A percentile compares a stretch with the other conserved stretches of the same genome.
Evolutionary conservation across 2,329 filamentous ascomycete species (phyloP).

Genomic region (Exophiala aquamarina): DNA sequence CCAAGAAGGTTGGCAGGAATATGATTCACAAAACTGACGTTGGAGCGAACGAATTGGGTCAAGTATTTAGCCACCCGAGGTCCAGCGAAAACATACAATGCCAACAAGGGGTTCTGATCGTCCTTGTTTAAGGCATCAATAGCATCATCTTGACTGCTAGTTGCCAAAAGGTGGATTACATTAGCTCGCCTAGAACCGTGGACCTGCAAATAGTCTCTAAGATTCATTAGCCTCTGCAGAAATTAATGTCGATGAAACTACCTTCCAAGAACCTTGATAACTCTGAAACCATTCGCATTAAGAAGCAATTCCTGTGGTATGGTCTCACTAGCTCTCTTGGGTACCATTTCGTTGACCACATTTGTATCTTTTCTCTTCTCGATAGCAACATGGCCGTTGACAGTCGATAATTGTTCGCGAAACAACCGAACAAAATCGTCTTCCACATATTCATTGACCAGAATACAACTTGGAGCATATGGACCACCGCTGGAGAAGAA

Average conservation of each 20-base stretch:
- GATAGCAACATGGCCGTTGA: neutral
- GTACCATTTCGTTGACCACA: neutral
- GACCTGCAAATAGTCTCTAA: neutral
- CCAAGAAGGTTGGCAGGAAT: slow-evolving; percentile 55
- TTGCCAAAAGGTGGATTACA: slow-evolving; percentile 36
- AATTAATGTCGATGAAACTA: neutral
- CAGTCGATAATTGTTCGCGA: neutral
- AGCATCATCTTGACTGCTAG: slow-evolving; percentile 55
- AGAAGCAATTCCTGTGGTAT: neutral
- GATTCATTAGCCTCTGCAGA: neutral
- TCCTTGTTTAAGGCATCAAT: slow-evolving; percentile 46
- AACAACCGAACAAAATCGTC: slow-evolving; percentile 1
- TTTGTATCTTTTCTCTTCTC: neutral
- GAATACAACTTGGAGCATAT: slow-evolving; percentile 61
- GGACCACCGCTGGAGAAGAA: slow-evolving; percentile 56
- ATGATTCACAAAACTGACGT: slow-evolving; percentile 56
- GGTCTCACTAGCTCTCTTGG: neutral
- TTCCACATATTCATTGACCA: slow-evolving; percentile 62
- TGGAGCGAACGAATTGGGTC: slow-evolving; percentile 54
- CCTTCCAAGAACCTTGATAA: neutral
- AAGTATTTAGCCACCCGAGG: slow-evolving; percentile 58
- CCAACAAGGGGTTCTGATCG: slow-evolving; percentile 35
- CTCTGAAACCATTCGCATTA: neutral
- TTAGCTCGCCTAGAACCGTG: neutral
- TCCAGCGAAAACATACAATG: slow-evolving; percentile 55